Base-by-base conservation (phyloP, 1,139 yeast species). In the Debaryomyces udenii region DNA sequence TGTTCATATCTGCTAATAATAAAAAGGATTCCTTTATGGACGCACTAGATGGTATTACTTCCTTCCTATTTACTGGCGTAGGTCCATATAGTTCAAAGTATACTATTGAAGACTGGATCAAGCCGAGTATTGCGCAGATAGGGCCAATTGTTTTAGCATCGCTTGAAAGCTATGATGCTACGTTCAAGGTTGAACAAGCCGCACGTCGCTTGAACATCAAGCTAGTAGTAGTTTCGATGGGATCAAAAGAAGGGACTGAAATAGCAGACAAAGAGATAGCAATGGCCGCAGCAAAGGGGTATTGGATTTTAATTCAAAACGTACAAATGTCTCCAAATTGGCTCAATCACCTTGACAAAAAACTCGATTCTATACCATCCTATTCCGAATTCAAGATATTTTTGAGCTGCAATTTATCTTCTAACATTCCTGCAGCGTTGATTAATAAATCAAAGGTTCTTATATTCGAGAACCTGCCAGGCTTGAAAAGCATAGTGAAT, bases 231-330 rank as follows among this genome's bases (percentile, higher is more conserved):
- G 73, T 87, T 26, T 80, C 96, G 0, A 73, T 90, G 78, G 97
- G 97, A 0, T 80, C 96, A 0, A 61, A 61, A 24, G 96, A 89
- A 59, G 85, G 89, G 11, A 61, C 71, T 4, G 74, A 66, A 7
- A 63, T 68, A 33, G 94, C 91, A 0, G 78, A 75, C 30, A 63
- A 66, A 35, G 79, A 80, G 14, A 61, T 90, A n/a, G 59, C 62
- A 2, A 57, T 54, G 9, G 78, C 80, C 0, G 55, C 74, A 1
- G 62, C 59, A 18, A 59, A 58, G 3, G 88, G 86, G 1, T 53
- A 61, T 2, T 89, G 96, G 96, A 59, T 90, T 1, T 53, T 89
- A 27, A 61, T 90, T 34, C 96, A 90, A 56, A 90, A 90, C 53
- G 71, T 86, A 10, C 96, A 90, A 49, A 74, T 85, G 71, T 78